Base-by-base conservation (phyloP, 257 asterid species). In the Phtheirospermum japonicum region DNA sequence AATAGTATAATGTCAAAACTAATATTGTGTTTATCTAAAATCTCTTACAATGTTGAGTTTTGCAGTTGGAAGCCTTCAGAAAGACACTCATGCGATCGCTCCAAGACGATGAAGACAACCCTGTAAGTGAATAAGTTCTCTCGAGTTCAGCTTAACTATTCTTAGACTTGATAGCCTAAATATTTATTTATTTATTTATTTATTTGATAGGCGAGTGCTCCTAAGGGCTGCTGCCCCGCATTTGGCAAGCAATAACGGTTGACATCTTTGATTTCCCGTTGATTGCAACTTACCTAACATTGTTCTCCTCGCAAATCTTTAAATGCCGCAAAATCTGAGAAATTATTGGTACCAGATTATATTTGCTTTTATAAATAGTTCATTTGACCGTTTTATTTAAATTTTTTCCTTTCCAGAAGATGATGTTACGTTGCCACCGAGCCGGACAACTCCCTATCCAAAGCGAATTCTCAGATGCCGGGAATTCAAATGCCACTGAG, bases 51-150 rank as follows among this genome's bases (percentile, higher is more conserved):
- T 64, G 67, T 67, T 57, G 12, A 57, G 64, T 64, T 58, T 71
- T 82, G 80, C 81, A 89, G 97, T 76, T 89, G 85, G 95, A 86
- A 73, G 82, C 76, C 65, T 89, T 89, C 67, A 82, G 97, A 69
- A 86, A 89, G 85, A 89, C 95, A 6, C 89, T 89, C 53, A 80
- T 89, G 95, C 77, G 83, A 40, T 89, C 97, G 3, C 97, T 89
- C 26, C 87, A 86, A 72, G 97, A 89, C 8, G 97, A 85, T 19
- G 94, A 89, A 14, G 92, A 84, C 36, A 77, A 65, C 63, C 69
- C 87, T 14, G 97, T 89, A 73, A 83, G 89, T 68, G 61, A 53
- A 26, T 57, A 11, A 36, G 11, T 67, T 40, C 54, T 32, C 5
- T 7, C 39, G 46, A 53, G 64, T 14, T 46, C 26, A 46, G 53